Evolutionary conservation across 805 yeast species (phyloP), one percentile per base, ranked within the genome.

Genomic region (Ogataea neopini): DNA sequence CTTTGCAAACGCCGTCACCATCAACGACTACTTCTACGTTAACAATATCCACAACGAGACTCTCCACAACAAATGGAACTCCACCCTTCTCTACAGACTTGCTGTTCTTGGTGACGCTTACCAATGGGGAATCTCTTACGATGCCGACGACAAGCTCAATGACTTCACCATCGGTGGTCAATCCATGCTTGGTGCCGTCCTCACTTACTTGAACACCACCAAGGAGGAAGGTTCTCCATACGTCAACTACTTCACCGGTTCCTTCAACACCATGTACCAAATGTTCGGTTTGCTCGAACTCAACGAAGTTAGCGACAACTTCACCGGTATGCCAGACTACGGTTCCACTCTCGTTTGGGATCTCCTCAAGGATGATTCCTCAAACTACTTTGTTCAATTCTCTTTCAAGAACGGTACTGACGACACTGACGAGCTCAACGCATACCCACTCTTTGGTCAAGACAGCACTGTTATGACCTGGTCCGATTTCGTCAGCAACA

Each of bases 341-440:
- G 79, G 76, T 36, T 58, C 77, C 11, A 64, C 75, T 3, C 59
- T 67, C 35, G 77, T 73, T n/a, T 74, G 72, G 60, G 80, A 76
- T 44, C 59, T 76, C 25, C 53, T 71, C 40, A 40, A 60, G 30
- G 62, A 68, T 47, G 44, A 48, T 20, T 50, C 59, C 20, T 54
- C 54, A 28, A 59, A 62, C 49, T 56, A 58, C 54, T 70, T 52
- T 47, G 77, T 76, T 17, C 71, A 72, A 54, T 74, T 75, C 58
- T 70, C 75, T 7, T 68, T 72, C 67, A 69, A 67, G 47, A 76
- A 76, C 51, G 80, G 80, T 41, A 73, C 79, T 11, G 60, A 63
- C 44, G 66, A 65, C 34, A 49, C 60, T 17, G 69, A 56, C 41
- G 58, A 56, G n/a, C 57, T 74, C 15, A 56, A 51, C 6, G 50